phyloP scores from a whole-genome alignment of 306 rosid species.

The Ormosia emarginata region DNA sequence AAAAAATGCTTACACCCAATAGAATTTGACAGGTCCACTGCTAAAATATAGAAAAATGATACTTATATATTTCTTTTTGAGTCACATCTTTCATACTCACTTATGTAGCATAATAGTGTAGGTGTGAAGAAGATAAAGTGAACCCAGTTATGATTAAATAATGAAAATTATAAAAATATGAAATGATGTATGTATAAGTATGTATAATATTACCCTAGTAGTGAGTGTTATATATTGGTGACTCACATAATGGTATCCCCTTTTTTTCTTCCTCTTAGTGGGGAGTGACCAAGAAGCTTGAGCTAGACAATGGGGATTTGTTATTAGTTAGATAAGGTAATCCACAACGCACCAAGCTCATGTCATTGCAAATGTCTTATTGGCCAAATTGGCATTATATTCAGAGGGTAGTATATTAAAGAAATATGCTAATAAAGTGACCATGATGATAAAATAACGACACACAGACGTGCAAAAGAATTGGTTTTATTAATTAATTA shows the following conservation, averaged over 20 bases:
- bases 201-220: neutral
- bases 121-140: too few species aligned
- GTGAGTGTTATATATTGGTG: constrained; percentile 28
- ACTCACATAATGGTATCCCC: constrained; percentile 19
- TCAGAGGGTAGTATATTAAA: neutral
- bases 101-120: too few species aligned
- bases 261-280: constrained; percentile 25
- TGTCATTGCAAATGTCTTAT: constrained; percentile 1
- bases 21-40: constrained; percentile 34
- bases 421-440: constrained; percentile 29
- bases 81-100: too few species aligned
- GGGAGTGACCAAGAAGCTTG: constrained; percentile 25
- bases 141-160: too few species aligned
- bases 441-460: constrained; percentile 66
- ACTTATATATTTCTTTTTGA: too few species aligned
- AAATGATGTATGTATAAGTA: too few species aligned
- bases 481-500: neutral
- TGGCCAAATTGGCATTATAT: constrained; percentile 1
- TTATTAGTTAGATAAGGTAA: constrained; percentile 5
- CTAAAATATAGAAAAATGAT: neutral
- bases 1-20: neutral
- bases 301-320: constrained; percentile 27
- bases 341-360: constrained; percentile 42
- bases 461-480: constrained; percentile 55
- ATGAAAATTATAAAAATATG: too few species aligned